Base-by-base conservation (phyloP, 768 basidiomycete species). In the Cantharellus anzutake region DNA sequence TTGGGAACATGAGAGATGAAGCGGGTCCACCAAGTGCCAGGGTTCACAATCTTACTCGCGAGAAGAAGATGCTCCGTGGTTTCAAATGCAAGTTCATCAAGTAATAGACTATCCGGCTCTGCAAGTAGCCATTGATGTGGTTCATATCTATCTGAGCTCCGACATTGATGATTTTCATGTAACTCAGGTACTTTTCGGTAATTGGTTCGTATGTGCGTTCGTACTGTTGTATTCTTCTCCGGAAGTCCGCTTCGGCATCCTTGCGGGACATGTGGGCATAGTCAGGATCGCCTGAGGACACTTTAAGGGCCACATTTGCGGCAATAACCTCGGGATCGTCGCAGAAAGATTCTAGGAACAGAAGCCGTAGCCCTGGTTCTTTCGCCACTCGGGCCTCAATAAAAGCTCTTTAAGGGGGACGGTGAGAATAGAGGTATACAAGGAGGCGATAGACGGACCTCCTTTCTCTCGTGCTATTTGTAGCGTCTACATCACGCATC, bases 81-180 rank as follows among this genome's bases (percentile, higher is more conserved):
- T 96, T 96, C 65, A 99, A 74, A 71, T 99, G 96, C 66, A 98
- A 70, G 70, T 97, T 97, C 93, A 97, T 98, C 59, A 99, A 76
- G 71, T 93, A 99, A 73, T 94, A 99, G 20, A 91, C 94, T 64
- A 99, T 91, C 41, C 96, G 84, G 76, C 89, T 91, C 67, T 93
- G 90, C 61, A 99, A 72, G 67, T 99, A 99, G 11, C 93, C 93
- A 67, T 93, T 81, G 59, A 99, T 97, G 63, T 83, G 76, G 39
- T 38, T 38, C 55, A 91, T 77, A 0, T 81, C 87, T 59, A 93
- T 93, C 69, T 88, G 83, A 63, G 80, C 82, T 4, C 96, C 96
- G 20, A 99, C 87, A 66, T 99, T 94, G 59, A 82, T 81, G 68
- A 99, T 96, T 65, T 84, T 81, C 62, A 96, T 77, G 70, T 91